Evolutionary conservation across 2,329 filamentous ascomycete genomes (phyloP).

Genomic region (Phoma sp.): DNA sequence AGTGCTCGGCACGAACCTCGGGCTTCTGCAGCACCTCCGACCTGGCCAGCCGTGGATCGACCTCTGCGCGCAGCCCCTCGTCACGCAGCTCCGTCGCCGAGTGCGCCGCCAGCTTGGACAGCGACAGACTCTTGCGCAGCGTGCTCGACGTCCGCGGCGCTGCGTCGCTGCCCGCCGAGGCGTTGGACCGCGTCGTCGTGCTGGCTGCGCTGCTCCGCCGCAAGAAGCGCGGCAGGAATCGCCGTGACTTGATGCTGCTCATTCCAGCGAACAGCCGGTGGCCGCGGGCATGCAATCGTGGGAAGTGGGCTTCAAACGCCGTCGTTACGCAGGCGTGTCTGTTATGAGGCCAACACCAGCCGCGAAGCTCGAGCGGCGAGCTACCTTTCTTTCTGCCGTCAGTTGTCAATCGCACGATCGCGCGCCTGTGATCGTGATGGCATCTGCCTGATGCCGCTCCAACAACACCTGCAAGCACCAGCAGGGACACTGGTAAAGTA

Average conservation of each 20-base stretch:
- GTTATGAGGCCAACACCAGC: slow-evolving; percentile 1
- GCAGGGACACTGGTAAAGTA: not conserved
- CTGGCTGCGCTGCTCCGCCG: slow-evolving; percentile 38
- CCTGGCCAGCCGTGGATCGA: slow-evolving; percentile 28
- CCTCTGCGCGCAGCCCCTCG: slow-evolving; percentile 1
- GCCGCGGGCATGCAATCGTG: slow-evolving; percentile 25
- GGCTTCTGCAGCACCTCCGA: slow-evolving; percentile 34
- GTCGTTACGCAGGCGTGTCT: not conserved
- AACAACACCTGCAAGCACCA: not conserved
- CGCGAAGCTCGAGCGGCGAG: not conserved
- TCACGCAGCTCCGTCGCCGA: slow-evolving; percentile 13
- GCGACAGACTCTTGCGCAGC: slow-evolving; percentile 39
- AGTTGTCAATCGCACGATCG: no score
- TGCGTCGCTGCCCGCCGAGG: slow-evolving; percentile 35
- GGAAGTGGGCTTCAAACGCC: not conserved
- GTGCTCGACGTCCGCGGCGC: slow-evolving; percentile 18
- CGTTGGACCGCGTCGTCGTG: slow-evolving; percentile 28
- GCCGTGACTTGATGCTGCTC: slow-evolving; percentile 45
- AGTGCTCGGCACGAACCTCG: slow-evolving; percentile 22
- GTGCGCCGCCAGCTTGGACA: slow-evolving; percentile 40
- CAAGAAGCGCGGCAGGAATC: slow-evolving; percentile 39
- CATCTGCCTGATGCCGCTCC: not conserved
- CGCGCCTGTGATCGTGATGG: not conserved
- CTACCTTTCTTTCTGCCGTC: not conserved
- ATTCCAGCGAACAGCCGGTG: slow-evolving; percentile 35